Base-by-base conservation (phyloP, 495 filamentous ascomycete genomes). In the Bryoglossum gracile region DNA sequence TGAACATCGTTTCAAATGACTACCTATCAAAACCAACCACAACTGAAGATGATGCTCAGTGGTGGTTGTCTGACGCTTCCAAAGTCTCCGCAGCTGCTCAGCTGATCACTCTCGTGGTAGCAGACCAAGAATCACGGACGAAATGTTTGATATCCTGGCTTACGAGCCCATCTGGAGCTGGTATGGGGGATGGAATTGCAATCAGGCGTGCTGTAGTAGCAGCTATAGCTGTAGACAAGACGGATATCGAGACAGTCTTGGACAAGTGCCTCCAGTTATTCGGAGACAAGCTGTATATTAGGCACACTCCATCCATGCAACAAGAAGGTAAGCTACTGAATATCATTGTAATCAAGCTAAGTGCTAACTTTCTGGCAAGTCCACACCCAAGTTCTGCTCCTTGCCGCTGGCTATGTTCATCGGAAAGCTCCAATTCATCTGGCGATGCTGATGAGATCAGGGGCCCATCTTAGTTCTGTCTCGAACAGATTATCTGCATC, bases 401-500 rank as follows among this genome's bases (percentile, higher is more conserved):
- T 97, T 11, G 69, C 77, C 51, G 83, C 86, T 11, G 89, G 89
- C 8, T 87, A 87, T 58, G 67, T 89, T 9, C 74, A 86, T 42
- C 76, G 84, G 36, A 62, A 69, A 25, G 66, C 79, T 5, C 74
- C 80, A 5, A 67, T 76, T 17, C 75, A 76, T 48, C 61, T 96
- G 3, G 68, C 71, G 2, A 67, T 81, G 24, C 63, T 87, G 22
- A 73, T 86, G 48, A 80, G 81, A 25, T 88, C 89, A 11, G 77
- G 84, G 22, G 45, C 66, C 1, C 92, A 89, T 64, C 70, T 91
- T 4, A 86, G 76, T 53, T 75, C 80, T 22, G 78, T 97, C 22
- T 95, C 92, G 0, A 96, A 95, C 57, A 78, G 90, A 33, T 70
- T 99, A n/a, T 77, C 77, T 9, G 74, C 86, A 21, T 78, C 87